Evolutionary conservation across 2,329 filamentous ascomycete genomes (phyloP).

Genomic region (Chrysoporthe cubensis): DNA sequence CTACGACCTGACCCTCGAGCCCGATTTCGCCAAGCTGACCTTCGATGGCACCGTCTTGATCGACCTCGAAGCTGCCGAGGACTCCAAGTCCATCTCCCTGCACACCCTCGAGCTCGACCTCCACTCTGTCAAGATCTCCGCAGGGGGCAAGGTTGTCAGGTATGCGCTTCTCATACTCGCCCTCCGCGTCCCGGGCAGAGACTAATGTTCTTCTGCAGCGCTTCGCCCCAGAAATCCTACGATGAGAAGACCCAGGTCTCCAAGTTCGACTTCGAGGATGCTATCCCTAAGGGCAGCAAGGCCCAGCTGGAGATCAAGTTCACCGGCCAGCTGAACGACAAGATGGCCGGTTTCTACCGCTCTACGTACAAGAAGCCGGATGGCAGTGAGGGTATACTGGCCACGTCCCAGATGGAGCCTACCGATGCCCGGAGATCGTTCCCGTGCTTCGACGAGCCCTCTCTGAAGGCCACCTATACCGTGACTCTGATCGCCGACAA

Average conservation of each 20-base stretch:
- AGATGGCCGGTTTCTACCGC: constrained; percentile 88
- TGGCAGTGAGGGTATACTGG: constrained; percentile 79
- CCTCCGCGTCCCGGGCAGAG: constrained; percentile 23
- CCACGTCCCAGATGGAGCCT: constrained; percentile 94
- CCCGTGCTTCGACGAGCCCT: constrained; percentile 95
- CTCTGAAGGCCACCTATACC: constrained; percentile 90
- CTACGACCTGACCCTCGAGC: constrained; percentile 90
- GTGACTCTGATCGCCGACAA: constrained; percentile 91
- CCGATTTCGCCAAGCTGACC: constrained; percentile 83
- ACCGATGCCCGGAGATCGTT: constrained; percentile 92
- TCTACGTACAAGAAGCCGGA: constrained; percentile 87
- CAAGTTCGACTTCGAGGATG: constrained; percentile 77
- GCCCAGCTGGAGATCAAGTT: constrained; percentile 78
- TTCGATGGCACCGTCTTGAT: constrained; percentile 86
- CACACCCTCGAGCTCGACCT: constrained; percentile 89
- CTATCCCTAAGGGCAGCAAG: constrained; percentile 74
- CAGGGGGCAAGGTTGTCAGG: constrained; percentile 58
- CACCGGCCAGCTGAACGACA: constrained; percentile 80
- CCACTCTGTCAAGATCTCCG: constrained; percentile 70
- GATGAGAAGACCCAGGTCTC: constrained; percentile 81
- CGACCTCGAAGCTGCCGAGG: constrained; percentile 83
- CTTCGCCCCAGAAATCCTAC: constrained; percentile 70
- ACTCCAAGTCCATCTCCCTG: constrained; percentile 82
- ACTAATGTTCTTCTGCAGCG: constrained; percentile 48
- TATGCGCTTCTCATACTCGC: constrained; percentile 33